Evolutionary conservation across 2,329 filamentous ascomycete genomes (phyloP).

Genomic region (Ophidiomyces ophidiicola): DNA sequence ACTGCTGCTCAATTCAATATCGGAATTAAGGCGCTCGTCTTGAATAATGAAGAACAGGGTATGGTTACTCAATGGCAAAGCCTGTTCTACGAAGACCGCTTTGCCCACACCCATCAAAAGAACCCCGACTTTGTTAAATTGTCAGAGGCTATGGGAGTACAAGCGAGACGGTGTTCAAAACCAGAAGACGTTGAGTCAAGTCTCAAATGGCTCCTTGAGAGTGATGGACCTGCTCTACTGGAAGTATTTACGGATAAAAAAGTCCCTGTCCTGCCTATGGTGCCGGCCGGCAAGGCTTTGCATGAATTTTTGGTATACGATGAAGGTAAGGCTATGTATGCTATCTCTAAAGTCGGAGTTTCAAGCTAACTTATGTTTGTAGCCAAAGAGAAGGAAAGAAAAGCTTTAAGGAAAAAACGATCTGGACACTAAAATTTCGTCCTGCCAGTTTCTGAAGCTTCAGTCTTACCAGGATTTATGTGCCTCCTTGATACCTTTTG

Average conservation of each 20-base stretch:
- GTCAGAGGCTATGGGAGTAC: constrained; percentile 78
- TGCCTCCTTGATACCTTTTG: not conserved
- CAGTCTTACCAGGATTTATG: not conserved
- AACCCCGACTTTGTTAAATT: constrained; percentile 97
- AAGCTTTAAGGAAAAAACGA: constrained; percentile 54
- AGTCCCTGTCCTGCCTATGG: constrained; percentile 88
- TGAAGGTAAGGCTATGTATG: constrained; percentile 43
- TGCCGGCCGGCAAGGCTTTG: constrained; percentile 71
- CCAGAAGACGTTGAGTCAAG: constrained; percentile 65
- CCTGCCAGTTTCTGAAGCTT: not conserved
- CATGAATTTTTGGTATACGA: constrained; percentile 92
- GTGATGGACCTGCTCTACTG: constrained; percentile 80
- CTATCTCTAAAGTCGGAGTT: constrained; percentile 5
- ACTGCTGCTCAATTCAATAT: constrained; percentile 94
- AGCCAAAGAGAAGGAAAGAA: constrained; percentile 57
- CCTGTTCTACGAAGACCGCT: constrained; percentile 92
- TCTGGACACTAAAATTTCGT: constrained; percentile 29
- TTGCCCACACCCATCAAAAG: constrained; percentile 77
- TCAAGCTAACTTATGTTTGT: constrained; percentile 14
- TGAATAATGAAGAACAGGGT: constrained; percentile 96
- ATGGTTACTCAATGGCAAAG: constrained; percentile 99
- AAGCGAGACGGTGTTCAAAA: constrained; percentile 58
- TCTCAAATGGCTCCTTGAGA: constrained; percentile 78
- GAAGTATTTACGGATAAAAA: constrained; percentile 79
- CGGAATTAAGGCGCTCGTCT: constrained; percentile 81